Conservation (phyloP, 1,284 basidiomycete genomes). For the Thecaphora frezii region DNA sequence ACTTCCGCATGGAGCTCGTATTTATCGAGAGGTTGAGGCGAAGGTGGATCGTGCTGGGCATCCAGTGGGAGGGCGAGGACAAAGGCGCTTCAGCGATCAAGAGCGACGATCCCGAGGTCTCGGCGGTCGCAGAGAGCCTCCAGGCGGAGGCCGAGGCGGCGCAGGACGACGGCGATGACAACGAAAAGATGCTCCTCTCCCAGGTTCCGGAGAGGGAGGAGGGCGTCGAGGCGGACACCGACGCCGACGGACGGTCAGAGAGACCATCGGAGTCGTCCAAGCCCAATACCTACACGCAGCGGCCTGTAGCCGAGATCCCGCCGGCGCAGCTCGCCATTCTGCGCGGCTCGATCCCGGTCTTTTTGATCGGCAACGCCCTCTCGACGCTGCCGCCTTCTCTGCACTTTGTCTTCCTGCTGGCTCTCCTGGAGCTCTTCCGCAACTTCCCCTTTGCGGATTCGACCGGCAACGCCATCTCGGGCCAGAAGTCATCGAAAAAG, state of each 20-base stretch:
- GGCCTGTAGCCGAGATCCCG: constrained; percentile 23
- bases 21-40: constrained; percentile 81
- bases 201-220: constrained; percentile 26
- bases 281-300: constrained; percentile 18
- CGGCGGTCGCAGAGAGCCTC: constrained; percentile 16
- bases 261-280: constrained; percentile 5
- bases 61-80: constrained; percentile 56
- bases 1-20: constrained; percentile 85
- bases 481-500: background rate
- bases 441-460: constrained; percentile 46
- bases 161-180: constrained; percentile 7
- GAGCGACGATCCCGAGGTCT: constrained; percentile 7
- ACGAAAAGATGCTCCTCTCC: constrained; percentile 25
- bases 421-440: constrained; percentile 35
- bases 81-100: background rate
- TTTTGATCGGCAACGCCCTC: constrained; percentile 37
- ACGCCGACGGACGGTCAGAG: background rate
- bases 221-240: constrained; percentile 17
- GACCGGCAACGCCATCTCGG: constrained; percentile 3
- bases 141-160: constrained; percentile 1
- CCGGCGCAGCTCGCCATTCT: constrained; percentile 42
- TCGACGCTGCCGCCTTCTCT: constrained; percentile 32
- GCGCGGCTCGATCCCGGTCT: constrained; percentile 42
- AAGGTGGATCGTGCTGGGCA: constrained; percentile 77
- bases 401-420: constrained; percentile 38